These are phyloP conservation scores for Suillus americanus DNA, from an alignment of 768 basidiomycete genomes.

Conservation along the genomic window DNA sequence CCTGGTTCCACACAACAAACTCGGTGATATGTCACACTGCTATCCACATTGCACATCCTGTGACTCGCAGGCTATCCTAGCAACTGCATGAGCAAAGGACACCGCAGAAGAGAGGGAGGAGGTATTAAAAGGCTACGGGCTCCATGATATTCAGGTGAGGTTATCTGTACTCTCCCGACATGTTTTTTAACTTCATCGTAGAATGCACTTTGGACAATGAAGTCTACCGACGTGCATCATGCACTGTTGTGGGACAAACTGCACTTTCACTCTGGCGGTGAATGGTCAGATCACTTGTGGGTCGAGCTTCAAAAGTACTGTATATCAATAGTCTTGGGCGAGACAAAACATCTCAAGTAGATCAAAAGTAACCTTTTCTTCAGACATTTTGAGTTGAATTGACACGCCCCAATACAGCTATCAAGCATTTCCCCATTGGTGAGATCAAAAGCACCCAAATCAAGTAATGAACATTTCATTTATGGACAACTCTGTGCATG, in stretches of 20 bases:
- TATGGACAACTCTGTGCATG: constrained; percentile 35
- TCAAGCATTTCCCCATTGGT: neutral
- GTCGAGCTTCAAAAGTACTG: constrained; percentile 20
- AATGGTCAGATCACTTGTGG: neutral
- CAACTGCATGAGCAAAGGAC: neutral
- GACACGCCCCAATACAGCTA: neutral
- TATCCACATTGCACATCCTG: neutral
- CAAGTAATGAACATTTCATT: constrained; percentile 25
- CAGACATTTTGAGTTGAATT: neutral
- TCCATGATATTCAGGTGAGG: neutral
- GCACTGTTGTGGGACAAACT: constrained; percentile 40
- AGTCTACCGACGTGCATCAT: constrained; percentile 32
- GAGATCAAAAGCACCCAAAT: constrained; percentile 30
- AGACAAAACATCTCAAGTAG: neutral
- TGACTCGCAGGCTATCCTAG: neutral
- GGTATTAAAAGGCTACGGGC: neutral
- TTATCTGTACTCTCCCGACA: neutral
- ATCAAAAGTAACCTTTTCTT: constrained; percentile 16
- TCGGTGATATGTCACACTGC: neutral
- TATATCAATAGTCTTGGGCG: constrained; percentile 15
- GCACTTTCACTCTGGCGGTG: constrained; percentile 29
- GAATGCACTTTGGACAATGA: constrained; percentile 36
- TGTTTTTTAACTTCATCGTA: neutral
- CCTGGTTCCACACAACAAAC: neutral
- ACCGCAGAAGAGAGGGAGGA: neutral